Evolutionary conservation across 1,284 basidiomycete genomes (phyloP).

Genomic region (Puccinia polysora): DNA sequence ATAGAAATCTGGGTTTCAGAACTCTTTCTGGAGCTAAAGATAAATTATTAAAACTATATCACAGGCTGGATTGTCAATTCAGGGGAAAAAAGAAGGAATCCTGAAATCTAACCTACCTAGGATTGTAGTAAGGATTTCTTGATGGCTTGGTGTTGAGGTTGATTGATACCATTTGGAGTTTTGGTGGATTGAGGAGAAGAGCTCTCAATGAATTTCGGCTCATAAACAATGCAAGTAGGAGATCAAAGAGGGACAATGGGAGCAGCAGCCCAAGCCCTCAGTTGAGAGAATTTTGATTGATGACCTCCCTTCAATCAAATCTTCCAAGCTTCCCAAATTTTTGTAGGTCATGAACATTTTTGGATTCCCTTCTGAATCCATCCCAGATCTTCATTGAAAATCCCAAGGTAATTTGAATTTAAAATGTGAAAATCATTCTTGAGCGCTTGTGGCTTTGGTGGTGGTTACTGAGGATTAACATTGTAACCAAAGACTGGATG

Average conservation of each 20-base stretch:
- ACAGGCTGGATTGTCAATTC: background rate
- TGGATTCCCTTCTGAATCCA: background rate
- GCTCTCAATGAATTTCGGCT: background rate
- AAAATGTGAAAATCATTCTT: background rate
- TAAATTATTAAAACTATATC: no score
- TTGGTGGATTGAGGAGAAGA: background rate
- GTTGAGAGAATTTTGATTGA: constrained; percentile 16
- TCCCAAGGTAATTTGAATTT: no score
- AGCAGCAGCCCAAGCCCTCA: constrained; percentile 8
- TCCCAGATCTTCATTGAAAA: background rate
- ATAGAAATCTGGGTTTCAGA: background rate
- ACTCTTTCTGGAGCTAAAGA: background rate
- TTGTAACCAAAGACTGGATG: no score
- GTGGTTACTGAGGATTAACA: no score
- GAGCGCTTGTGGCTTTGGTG: no score
- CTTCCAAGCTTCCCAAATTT: constrained; percentile 22
- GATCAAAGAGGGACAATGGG: background rate
- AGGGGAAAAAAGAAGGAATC: background rate
- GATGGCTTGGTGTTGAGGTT: background rate
- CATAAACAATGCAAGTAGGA: background rate
- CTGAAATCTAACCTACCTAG: constrained; percentile 19
- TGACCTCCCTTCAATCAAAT: constrained; percentile 10
- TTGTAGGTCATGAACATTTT: background rate
- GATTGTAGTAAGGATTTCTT: constrained; percentile 35
- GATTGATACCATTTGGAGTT: background rate